Base-by-base conservation (phyloP, 148 eudicot genomes). In the Rheum nobile region DNA sequence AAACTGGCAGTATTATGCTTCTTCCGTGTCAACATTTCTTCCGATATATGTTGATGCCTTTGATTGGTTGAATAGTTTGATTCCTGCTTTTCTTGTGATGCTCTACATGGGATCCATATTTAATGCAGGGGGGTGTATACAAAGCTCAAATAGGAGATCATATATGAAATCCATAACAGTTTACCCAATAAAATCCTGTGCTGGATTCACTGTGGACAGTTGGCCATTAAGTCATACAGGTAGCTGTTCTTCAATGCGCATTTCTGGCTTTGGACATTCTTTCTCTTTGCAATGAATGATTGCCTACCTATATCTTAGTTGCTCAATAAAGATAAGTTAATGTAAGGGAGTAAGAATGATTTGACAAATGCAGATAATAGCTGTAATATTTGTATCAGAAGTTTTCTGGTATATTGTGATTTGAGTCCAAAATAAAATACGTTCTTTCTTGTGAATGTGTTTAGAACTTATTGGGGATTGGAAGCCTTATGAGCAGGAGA, bases 161-260 rank as follows among this genome's bases (percentile, higher is more conserved):
- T 76, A 75, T 72, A 84, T 95, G 82, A 86, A 75, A 76, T 88
- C 93, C 71, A 83, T 95, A 67, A 79, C 84, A 57, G 59, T 95
- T 65, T 95, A 91, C 78, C 98, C 98, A 71, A 88, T 95, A 74
- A 95, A 95, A 79, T 95, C 98, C 6, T 95, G 98, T 76, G 90
- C 81, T 42, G 98, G 97, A 52, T 94, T 90, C 85, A 83, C 72
- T 59, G 93, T 85, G 76, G 89, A 88, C 29, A 83, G 84, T 73
- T 91, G 98, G 98, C 96, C 97, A 76, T 77, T 95, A 34, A 80
- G 89, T 80, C 82, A 78, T 54, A 90, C 97, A 75, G 98, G 98
- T 91, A 80, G 22, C 37, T 71, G 44, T 77, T 65, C 35, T 72
- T 70, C 72, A 32, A 63, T 65, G 70, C 10, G 16, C 9, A 6